Evolutionary conservation across 208 protist species (phyloP).

Genomic region (Herpetomonas samuelpessoai): DNA sequence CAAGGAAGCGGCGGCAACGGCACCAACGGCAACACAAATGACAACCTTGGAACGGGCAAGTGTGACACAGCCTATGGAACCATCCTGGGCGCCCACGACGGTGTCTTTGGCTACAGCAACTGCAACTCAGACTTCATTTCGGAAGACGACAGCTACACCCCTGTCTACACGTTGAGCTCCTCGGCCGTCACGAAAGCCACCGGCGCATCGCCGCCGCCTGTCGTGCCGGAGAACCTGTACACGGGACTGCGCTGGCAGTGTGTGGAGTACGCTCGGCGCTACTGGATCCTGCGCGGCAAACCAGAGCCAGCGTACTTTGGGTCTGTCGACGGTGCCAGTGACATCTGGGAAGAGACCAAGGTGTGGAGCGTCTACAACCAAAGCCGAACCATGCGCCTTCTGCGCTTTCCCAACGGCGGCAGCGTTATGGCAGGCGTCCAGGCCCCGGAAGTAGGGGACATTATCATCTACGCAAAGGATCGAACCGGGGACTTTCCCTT

Average conservation of each 20-base stretch:
- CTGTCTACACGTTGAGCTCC: not conserved
- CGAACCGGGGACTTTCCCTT: constrained; percentile 14
- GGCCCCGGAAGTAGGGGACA: constrained; percentile 12
- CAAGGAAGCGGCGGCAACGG: not conserved
- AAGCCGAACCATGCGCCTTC: not conserved
- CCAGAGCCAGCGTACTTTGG: constrained; percentile 35
- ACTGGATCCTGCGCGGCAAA: constrained; percentile 43
- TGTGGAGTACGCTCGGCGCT: constrained; percentile 60
- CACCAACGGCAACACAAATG: not conserved
- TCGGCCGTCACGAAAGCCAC: constrained; percentile 5
- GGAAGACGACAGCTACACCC: not conserved
- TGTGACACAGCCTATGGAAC: constrained; percentile 36
- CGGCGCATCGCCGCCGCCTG: no score
- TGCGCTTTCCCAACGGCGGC: constrained; percentile 15
- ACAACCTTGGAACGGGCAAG: not conserved
- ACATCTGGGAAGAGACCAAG: constrained; percentile 35
- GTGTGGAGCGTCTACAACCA: constrained; percentile 8
- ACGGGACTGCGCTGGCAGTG: constrained; percentile 48
- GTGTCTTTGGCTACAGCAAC: constrained; percentile 38
- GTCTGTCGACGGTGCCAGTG: constrained; percentile 36
- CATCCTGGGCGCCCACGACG: constrained; percentile 31
- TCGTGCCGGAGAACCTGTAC: not conserved
- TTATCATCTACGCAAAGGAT: constrained; percentile 23
- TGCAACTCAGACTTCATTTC: constrained; percentile 30
- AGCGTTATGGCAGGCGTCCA: constrained; percentile 7